Percentiles rank a stretch among this genome's conserved stretches.
Evolutionary conservation across 768 basidiomycete genomes (phyloP).

Genomic region (Xanthoconium purpureum): DNA sequence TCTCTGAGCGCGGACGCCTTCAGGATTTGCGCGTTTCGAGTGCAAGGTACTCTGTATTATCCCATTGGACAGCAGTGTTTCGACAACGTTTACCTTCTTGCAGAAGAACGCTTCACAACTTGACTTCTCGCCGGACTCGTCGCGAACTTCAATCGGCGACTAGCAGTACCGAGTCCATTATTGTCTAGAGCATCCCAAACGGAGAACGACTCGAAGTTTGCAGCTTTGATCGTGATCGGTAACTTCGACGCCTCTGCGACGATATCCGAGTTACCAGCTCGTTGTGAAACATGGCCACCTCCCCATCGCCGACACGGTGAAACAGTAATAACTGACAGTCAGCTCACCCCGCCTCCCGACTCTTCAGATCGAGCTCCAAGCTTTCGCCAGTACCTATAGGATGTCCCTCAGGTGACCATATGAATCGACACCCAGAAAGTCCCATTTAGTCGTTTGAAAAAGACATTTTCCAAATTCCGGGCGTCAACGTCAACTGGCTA

Average conservation of each 20-base stretch:
- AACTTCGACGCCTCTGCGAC: neutral
- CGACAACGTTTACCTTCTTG: neutral
- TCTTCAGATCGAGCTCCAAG: no score
- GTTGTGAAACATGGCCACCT: slow-evolving; percentile 60
- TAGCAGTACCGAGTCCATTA: neutral
- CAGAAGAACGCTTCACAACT: neutral
- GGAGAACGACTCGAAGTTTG: neutral
- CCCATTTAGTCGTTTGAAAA: no score
- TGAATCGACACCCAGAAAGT: no score
- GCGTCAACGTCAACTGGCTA: no score
- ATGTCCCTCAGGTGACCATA: no score
- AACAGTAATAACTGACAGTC: no score
- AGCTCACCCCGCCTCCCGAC: no score
- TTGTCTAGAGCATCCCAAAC: neutral
- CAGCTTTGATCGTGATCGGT: neutral
- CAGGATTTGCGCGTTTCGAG: neutral
- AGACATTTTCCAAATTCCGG: no score
- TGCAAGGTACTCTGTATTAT: neutral
- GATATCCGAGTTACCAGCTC: neutral
- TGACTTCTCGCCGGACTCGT: neutral
- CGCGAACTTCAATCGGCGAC: neutral
- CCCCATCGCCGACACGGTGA: no score
- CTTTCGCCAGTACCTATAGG: no score
- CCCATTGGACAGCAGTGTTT: neutral
- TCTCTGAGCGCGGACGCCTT: neutral